phyloP scores from a whole-genome alignment of 257 asterid genomes.

The Solanum chilense region DNA sequence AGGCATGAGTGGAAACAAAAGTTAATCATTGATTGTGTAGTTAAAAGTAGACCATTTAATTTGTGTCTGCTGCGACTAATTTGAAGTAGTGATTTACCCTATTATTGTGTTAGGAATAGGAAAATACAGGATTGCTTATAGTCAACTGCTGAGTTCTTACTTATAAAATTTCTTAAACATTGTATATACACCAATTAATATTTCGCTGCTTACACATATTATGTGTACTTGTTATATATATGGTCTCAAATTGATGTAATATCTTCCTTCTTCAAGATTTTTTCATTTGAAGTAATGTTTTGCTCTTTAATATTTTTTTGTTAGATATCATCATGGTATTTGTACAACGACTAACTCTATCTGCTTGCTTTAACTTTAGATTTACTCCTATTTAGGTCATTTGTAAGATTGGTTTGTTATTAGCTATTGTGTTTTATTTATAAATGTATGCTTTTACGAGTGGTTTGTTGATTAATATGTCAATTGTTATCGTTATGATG shows the following conservation, averaged over 20 bases:
- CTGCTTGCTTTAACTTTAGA: not conserved
- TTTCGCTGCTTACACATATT: not conserved
- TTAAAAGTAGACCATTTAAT: no score
- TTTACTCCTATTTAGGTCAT: not conserved
- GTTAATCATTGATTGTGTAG: no score
- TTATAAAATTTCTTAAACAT: not conserved
- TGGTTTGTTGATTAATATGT: no score
- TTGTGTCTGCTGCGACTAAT: not conserved
- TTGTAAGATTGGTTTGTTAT: not conserved
- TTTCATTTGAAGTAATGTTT: not conserved
- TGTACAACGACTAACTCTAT: no score
- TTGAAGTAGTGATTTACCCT: not conserved
- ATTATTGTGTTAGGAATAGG: not conserved
- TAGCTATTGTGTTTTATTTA: not conserved
- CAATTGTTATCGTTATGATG: no score
- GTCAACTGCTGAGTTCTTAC: not conserved
- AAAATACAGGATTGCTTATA: not conserved
- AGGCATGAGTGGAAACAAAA: no score
- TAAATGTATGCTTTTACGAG: no score
- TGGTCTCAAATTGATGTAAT: no score
- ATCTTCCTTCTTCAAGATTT: not conserved
- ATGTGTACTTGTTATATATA: not conserved
- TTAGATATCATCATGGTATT: no score
- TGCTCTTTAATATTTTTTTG: not conserved
- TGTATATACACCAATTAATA: not conserved